Evolutionary conservation across 805 yeast species (phyloP), one percentile per base, ranked within the genome.

Genomic region (Cyberlindnera suaveolens): DNA sequence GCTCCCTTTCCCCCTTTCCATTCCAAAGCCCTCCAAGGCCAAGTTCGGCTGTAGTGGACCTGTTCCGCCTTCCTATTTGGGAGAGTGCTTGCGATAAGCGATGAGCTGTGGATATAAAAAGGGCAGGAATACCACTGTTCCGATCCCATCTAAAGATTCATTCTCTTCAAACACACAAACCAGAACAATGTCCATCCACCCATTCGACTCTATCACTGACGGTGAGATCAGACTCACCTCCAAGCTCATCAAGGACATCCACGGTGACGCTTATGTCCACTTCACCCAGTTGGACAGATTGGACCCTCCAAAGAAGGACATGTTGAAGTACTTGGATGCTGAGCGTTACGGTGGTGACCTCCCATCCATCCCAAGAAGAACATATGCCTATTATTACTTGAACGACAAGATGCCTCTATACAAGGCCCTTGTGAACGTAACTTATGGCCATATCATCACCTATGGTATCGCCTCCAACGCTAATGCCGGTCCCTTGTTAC

Each of bases 271-370:
- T 15, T 76, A 71, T 39, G 77, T 81, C 41, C 85, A 80, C 61
- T 82, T 82, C 61, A 71, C 75, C 40, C 85, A 78, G 60, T 65
- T 80, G 47, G 90, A 83, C 59, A 73, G 80, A 60, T 53, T 75
- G 38, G 95, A 85, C 58, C 95, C 95, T 30, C 90, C 95, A 47
- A 85, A 85, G 72, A 67, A 74, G 53, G 79, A 74, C 48, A 80
- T 85, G 82, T 57, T 78, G 49, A 75, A 71, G 54, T 85, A 72
- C 63, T 67, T 85, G 49, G 82, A 79, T 46, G 81, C 85, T 43
- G 88, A 83, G 66, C 77, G 74, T 53, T 65, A 69, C 36, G 81
- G 80, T n/a, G 45, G 42, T 30, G 63, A 61, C 17, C 62, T 78
- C 19, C 86, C 86, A 30, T 58, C 50, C n/a, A 77, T 85, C 45